Conservation (phyloP, 345 rosid genomes). For the Durio zibethinus region DNA sequence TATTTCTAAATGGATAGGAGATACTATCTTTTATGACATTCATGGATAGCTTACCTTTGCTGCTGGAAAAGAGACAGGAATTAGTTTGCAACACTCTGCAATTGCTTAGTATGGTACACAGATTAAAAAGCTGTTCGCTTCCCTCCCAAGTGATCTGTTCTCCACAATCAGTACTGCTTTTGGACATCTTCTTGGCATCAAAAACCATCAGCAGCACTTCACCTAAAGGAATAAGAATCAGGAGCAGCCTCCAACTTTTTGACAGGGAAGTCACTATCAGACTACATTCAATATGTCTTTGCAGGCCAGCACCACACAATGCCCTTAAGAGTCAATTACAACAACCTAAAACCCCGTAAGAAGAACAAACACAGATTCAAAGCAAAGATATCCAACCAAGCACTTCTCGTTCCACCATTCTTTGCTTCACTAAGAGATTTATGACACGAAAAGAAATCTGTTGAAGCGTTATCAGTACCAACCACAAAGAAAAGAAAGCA, state of each 20-base stretch:
- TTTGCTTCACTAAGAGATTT: not conserved
- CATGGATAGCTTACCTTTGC: slow-evolving; percentile 4
- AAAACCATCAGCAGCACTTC: not conserved
- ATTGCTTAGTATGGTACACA: not conserved
- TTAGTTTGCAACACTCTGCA: not conserved
- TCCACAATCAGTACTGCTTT: not conserved
- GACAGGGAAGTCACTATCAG: not conserved
- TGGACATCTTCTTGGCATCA: not conserved
- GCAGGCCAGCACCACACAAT: not conserved
- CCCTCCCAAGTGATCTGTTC: not conserved
- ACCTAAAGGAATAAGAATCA: not conserved
- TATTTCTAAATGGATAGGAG: not conserved
- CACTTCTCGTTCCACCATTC: not conserved
- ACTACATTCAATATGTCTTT: not conserved
- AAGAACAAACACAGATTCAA: not conserved
- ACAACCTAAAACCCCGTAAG: not conserved
- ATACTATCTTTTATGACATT: not conserved
- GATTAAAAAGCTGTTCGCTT: not conserved
- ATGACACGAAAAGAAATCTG: not conserved
- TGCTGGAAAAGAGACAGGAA: not conserved
- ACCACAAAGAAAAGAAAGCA: not conserved
- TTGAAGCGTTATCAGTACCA: not conserved
- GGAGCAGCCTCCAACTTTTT: not conserved
- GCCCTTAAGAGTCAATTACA: not conserved
- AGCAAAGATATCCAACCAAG: not conserved